phyloP scores from a whole-genome alignment of 768 basidiomycete species.

The Imleria badia region DNA sequence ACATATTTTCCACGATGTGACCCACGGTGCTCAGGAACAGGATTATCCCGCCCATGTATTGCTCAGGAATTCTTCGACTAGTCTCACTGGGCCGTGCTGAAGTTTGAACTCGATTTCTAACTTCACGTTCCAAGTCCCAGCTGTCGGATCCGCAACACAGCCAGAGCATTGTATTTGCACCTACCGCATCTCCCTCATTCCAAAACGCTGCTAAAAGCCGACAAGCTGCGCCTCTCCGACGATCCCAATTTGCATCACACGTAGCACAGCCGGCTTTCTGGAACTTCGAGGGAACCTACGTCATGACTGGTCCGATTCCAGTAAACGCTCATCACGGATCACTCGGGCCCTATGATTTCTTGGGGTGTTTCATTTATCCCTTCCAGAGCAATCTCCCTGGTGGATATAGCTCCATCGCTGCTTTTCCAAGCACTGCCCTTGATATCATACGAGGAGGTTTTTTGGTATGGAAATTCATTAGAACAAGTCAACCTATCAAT shows the following conservation, averaged over 20 bases:
- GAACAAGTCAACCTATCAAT: not conserved
- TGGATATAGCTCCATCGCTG: slow-evolving; percentile 7
- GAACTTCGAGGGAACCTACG: not conserved
- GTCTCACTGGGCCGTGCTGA: too few species aligned
- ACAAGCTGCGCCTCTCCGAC: not conserved
- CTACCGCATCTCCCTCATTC: too few species aligned
- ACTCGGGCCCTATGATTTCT: not conserved
- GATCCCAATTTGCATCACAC: not conserved
- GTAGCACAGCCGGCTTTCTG: not conserved
- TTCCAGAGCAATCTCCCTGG: not conserved
- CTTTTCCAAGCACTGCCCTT: slow-evolving; percentile 11
- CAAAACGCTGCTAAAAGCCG: not conserved
- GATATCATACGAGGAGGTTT: not conserved
- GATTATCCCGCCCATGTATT: too few species aligned
- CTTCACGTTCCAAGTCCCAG: too few species aligned
- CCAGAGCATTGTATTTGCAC: too few species aligned
- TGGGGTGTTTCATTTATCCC: not conserved
- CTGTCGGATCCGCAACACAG: too few species aligned
- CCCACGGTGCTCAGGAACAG: too few species aligned
- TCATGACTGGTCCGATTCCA: not conserved
- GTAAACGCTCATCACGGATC: slow-evolving; percentile 1
- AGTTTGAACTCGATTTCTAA: too few species aligned
- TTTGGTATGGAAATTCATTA: slow-evolving; percentile 2
- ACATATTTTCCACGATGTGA: too few species aligned
- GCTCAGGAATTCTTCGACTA: too few species aligned